Conservation (phyloP, 805 yeast species). For the Ogataea thermomethanolica region DNA sequence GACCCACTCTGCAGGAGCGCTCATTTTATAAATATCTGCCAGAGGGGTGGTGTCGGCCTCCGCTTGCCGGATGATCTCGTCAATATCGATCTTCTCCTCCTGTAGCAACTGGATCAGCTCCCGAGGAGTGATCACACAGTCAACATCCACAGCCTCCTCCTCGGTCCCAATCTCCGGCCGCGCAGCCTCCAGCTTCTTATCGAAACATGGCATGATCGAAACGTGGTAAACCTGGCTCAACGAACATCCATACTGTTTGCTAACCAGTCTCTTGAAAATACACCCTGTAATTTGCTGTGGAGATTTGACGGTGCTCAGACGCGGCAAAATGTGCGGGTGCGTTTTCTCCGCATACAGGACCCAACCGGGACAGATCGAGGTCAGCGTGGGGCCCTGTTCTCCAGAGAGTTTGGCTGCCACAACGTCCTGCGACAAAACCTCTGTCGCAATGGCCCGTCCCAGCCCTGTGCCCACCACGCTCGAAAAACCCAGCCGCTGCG, state of each 20-base stretch:
- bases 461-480: constrained; percentile 82
- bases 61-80: constrained; percentile 20
- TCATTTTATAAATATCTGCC: constrained; percentile 17
- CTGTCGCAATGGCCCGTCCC: constrained; percentile 67
- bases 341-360: constrained; percentile 94
- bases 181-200: constrained; percentile 92
- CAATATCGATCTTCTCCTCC: constrained; percentile 44
- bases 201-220: constrained; percentile 95
- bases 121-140: constrained; percentile 89
- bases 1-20: constrained; percentile 66
- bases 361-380: constrained; percentile 94
- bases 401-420: constrained; percentile 13
- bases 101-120: constrained; percentile 74
- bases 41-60: constrained; percentile 15
- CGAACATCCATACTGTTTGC: constrained; percentile 32
- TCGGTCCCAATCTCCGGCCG: constrained; percentile 58
- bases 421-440: constrained; percentile 43
- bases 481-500: constrained; percentile 58
- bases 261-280: constrained; percentile 53
- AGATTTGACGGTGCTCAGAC: constrained; percentile 70
- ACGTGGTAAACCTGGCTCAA: constrained; percentile 61
- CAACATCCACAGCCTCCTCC: constrained; percentile 56
- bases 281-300: constrained; percentile 94
- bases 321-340: constrained; percentile 76
- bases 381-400: constrained; percentile 48